phyloP scores from a whole-genome alignment of 352 stramenopile species.

The Pythium sp. region DNA sequence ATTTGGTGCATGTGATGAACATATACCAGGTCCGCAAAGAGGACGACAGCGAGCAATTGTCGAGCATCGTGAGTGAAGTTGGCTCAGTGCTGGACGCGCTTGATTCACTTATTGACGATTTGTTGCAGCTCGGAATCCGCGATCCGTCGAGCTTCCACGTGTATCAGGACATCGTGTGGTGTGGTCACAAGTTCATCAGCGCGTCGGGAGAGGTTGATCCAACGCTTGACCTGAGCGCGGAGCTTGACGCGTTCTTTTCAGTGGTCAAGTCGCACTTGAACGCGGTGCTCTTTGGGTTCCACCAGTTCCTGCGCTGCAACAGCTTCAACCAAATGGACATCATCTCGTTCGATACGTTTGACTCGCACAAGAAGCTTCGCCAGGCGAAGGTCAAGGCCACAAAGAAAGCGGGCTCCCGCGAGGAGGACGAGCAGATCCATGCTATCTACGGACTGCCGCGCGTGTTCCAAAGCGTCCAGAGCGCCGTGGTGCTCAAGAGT shows the following conservation, averaged over 20 bases:
- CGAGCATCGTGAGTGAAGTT: conserved; percentile 24
- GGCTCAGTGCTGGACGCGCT: conserved; percentile 35
- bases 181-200: conserved; percentile 54
- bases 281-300: conserved; percentile 66
- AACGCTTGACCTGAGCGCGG: conserved; percentile 11
- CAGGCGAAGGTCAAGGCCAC: conserved; percentile 25
- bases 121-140: conserved; percentile 53
- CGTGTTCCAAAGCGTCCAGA: conserved; percentile 59
- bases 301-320: conserved; percentile 74
- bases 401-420: conserved; percentile 16
- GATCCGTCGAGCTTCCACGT: conserved; percentile 64
- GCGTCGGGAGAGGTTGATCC: conserved; percentile 16
- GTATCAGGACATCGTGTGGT: conserved; percentile 88
- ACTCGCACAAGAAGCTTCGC: conserved; percentile 60
- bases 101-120: conserved; percentile 50
- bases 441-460: conserved; percentile 45
- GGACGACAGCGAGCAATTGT: not conserved
- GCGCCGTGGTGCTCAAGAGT: conserved; percentile 49
- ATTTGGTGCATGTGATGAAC: conserved; percentile 63
- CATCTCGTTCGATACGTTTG: conserved; percentile 73
- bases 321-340: conserved; percentile 75
- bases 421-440: conserved; percentile 47
- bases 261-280: conserved; percentile 70
- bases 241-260: conserved; percentile 47
- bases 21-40: conserved; percentile 26